Conservation (phyloP, 2,329 filamentous ascomycete genomes). For the Verticillium dahliae region DNA sequence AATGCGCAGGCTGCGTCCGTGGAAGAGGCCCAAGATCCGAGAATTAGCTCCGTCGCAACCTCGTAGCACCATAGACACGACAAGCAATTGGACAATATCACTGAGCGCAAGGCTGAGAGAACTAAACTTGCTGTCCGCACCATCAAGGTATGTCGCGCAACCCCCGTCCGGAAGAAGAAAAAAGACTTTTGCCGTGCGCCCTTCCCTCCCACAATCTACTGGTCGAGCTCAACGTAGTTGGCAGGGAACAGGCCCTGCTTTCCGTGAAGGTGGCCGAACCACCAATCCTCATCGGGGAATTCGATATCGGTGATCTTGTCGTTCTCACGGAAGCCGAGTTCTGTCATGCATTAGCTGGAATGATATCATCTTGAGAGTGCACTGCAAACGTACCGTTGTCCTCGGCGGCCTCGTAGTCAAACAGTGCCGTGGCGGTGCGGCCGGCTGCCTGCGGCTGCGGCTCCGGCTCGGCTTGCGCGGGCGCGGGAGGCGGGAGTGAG, state of each 20-base stretch:
- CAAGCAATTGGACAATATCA: background rate
- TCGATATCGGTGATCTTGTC: slow-evolving; percentile 78
- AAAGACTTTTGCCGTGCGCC: slow-evolving; percentile 7
- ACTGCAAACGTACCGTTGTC: slow-evolving; percentile 63
- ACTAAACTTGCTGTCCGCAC: background rate
- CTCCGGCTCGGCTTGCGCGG: slow-evolving; percentile 23
- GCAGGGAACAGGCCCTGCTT: slow-evolving; percentile 77
- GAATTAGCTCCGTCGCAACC: too few species aligned
- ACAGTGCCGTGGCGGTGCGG: slow-evolving; percentile 75
- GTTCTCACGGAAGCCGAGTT: slow-evolving; percentile 79
- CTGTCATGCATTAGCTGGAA: slow-evolving; percentile 23
- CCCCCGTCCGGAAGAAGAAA: background rate
- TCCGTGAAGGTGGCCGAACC: slow-evolving; percentile 82
- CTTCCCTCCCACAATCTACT: slow-evolving; percentile 13
- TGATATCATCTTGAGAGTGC: background rate
- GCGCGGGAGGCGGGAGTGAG: slow-evolving; percentile 24
- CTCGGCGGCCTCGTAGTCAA: slow-evolving; percentile 95
- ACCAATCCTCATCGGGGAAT: slow-evolving; percentile 99
- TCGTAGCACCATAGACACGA: background rate
- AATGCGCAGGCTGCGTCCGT: too few species aligned
- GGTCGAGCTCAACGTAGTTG: slow-evolving; percentile 59
- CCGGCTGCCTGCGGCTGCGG: slow-evolving; percentile 36
- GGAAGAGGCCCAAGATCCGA: too few species aligned
- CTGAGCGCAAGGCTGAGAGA: background rate
- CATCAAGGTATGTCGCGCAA: background rate